Conservation (phyloP, 2,329 filamentous ascomycete species). For the Chaetomium olivaceum region DNA sequence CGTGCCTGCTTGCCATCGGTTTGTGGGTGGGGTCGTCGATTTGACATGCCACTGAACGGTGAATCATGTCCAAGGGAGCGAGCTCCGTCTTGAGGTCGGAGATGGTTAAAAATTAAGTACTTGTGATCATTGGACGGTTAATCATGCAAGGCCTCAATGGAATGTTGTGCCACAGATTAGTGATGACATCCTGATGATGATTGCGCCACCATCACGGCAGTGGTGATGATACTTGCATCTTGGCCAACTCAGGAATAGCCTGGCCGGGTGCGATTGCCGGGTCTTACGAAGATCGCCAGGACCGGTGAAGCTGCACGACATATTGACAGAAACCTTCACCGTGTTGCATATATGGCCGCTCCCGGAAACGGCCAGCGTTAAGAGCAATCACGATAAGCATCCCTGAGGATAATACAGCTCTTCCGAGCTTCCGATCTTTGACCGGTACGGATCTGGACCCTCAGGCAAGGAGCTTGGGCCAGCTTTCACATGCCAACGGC, state of each 20-base stretch:
- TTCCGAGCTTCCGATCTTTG: not conserved
- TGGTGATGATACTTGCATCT: not conserved
- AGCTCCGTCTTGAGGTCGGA: not conserved
- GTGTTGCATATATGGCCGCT: not conserved
- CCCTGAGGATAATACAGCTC: not conserved
- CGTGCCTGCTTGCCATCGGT: conserved; percentile 5
- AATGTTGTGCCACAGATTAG: not conserved
- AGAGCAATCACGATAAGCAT: not conserved
- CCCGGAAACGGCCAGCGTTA: not conserved
- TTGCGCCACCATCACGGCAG: not conserved
- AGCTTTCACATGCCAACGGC: conserved; percentile 9
- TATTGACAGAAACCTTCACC: not conserved
- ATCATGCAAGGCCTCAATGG: not conserved
- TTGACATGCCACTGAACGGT: not conserved
- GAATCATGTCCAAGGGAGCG: not conserved
- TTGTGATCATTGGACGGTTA: not conserved
- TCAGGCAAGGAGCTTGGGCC: conserved; percentile 10
- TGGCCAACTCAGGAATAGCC: not conserved
- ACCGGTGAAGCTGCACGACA: too few species aligned
- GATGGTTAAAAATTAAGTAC: not conserved
- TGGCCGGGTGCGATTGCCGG: not conserved
- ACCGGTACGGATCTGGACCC: too few species aligned
- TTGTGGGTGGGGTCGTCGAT: not conserved
- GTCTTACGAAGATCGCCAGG: too few species aligned
- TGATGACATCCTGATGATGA: not conserved